These are phyloP conservation scores for Diaporthe aspalathi DNA, from an alignment of 2,329 filamentous ascomycete genomes.

Conservation along the genomic window DNA sequence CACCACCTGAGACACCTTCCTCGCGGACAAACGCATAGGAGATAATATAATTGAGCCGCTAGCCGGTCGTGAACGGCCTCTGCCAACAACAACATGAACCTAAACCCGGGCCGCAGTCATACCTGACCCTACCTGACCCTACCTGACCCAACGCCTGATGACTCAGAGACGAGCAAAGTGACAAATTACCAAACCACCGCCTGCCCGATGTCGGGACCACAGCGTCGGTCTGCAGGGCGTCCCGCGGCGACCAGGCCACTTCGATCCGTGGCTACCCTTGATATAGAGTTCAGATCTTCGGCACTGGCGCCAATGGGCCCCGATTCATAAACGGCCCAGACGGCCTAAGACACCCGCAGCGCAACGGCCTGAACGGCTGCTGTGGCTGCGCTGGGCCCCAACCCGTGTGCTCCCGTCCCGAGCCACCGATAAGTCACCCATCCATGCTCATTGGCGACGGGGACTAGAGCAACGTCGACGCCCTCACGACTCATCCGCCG, in stretches of 20 bases:
- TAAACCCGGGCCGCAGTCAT: not conserved
- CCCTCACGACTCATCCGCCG: constrained; percentile 29
- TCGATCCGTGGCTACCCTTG: constrained; percentile 25
- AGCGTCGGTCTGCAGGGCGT: not conserved
- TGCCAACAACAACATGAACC: not conserved
- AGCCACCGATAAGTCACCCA: constrained; percentile 1
- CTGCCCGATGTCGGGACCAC: constrained; percentile 21
- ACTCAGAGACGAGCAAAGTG: constrained; percentile 17
- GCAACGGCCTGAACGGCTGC: not conserved
- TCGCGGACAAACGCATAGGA: constrained; percentile 16
- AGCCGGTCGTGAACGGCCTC: not conserved
- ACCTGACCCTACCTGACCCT: not conserved
- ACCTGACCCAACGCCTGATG: not conserved
- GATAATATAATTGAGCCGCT: not conserved
- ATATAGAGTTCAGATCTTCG: constrained; percentile 29
- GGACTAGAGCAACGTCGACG: not conserved
- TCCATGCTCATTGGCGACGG: constrained; percentile 24
- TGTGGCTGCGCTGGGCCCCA: constrained; percentile 10
- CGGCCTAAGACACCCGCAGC: not conserved
- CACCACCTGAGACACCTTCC: not conserved
- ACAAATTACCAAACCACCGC: constrained; percentile 15
- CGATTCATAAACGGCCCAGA: not conserved
- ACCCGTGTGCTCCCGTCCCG: not conserved
- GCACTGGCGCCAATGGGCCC: constrained; percentile 12
- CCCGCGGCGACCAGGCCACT: constrained; percentile 6